These are phyloP conservation scores for Centrapalus pauciflorus DNA, from an alignment of 129 eudicot genomes.

Conservation along the genomic window DNA sequence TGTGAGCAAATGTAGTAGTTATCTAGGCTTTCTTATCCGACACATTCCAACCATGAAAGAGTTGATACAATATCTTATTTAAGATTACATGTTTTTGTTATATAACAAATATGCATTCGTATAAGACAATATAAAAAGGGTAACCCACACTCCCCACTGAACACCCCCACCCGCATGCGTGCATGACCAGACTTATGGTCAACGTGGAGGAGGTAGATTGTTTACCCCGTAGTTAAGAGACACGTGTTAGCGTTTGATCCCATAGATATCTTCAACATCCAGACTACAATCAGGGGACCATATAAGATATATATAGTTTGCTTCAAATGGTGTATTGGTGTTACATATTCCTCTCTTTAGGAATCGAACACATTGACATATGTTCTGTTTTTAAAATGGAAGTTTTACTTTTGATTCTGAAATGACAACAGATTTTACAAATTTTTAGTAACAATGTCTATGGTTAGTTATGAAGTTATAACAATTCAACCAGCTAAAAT, in stretches of 20 bases:
- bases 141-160: too few species aligned
- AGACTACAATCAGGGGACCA: too few species aligned
- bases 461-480: background rate
- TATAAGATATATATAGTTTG: too few species aligned
- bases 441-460: background rate
- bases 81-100: background rate
- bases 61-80: background rate
- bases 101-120: background rate
- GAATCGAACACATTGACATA: background rate
- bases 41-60: background rate
- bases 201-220: too few species aligned
- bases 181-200: too few species aligned
- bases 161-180: too few species aligned
- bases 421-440: background rate
- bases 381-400: background rate
- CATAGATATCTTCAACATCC: too few species aligned
- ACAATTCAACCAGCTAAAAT: background rate
- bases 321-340: background rate
- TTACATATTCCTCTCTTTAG: background rate
- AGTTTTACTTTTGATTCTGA: background rate
- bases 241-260: too few species aligned
- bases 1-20: background rate
- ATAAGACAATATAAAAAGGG: too few species aligned
- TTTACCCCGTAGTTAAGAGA: too few species aligned
- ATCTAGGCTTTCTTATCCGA: background rate